Evolutionary conservation across 768 basidiomycete species (phyloP), one percentile per base, ranked within the genome.

Genomic region (Leucogyrophana mollusca): DNA sequence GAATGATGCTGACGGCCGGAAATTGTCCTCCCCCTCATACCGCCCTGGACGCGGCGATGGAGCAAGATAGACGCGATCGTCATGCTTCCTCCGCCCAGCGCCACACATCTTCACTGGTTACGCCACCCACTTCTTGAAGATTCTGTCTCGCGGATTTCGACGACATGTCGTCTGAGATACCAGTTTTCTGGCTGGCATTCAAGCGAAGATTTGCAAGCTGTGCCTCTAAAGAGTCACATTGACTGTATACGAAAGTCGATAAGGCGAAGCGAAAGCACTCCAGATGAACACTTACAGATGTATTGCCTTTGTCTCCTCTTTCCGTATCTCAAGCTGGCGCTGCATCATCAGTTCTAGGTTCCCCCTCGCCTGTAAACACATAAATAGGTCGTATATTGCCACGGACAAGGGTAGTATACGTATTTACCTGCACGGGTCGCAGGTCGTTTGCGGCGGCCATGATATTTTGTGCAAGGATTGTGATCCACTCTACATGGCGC

Each of bases 401-500:
- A 37, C 21, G 20, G 6, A 17, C 14, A 16, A 21, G 32, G 17
- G 25, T 48, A 22, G 14, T n/a, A 41, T 41, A 37, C 45, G 34
- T 52, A 59, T 67, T 9, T 20, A 84, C 90, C 77, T 94, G 92
- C 4, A 93, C 87, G 1, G 91, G 92, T 20, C 93, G 80, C 41
- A 94, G 67, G 56, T 93, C 91, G 58, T 95, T 95, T 30, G 88
- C 89, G 14, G 89, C 87, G 11, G 85, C 88, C 81, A 94, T 90
- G 46, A 95, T 76, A 62, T 94, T 95, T 62, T 90, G 87, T 6
- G 82, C 82, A 43, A 92, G 77, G 2, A 88, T 72, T 9, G 77
- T 82, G 43, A 94, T 85, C 87, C 91, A 91, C 58, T 90, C 87
- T 2, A 87, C 73, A 45, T 85, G 80, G 40, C 79, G 71, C 43